Evolutionary conservation across 2,329 filamentous ascomycete species (phyloP), one percentile per base, ranked within the genome.

Genomic region (Penicillium sp.): DNA sequence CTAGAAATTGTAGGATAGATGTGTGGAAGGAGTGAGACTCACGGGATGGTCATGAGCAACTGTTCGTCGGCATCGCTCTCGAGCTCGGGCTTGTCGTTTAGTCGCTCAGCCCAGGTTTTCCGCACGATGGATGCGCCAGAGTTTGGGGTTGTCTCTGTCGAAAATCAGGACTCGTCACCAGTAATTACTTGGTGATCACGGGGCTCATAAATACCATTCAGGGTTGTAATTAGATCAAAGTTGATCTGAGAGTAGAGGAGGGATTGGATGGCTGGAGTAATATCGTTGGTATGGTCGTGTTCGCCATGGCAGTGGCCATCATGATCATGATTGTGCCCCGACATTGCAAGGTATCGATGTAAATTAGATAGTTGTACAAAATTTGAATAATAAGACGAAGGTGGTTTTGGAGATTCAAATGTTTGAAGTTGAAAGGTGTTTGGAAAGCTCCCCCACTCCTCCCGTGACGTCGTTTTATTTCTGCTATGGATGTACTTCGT

Each of bases 161-260:
- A 36, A 23, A 34, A 19, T 60, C 3, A 57, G 46, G 16, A 23
- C 5, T 40, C 9, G n/a, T 25, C 16, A 34, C 8, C 4, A 11
- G 4, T 36, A 9, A 6, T 29, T 41, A 4, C 2, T 3, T 15
- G 4, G 9, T 15, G 5, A 19, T 27, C 4, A 16, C 1, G 4
- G 27, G 11, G 6, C 4, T 13, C 2, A 16, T 33, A 8, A 43
- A 19, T 68, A 75, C 73, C 94, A 74, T 99, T 99, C 53, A 97
- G 78, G 0, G 93, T 94, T 38, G 81, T 85, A 61, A 99, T 87
- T 29, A 87, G 84, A 76, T 91, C 88, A 76, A 97, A 97, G 73
- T 92, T 86, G 75, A 99, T 92, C 72, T 96, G 89, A 63, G 90
- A 86, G 79, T 97, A 97, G 36, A 99, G 86, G 41, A 92, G 91